Conservation (phyloP, 75 land plant genomes). For the Selaginella moellendorffii region DNA sequence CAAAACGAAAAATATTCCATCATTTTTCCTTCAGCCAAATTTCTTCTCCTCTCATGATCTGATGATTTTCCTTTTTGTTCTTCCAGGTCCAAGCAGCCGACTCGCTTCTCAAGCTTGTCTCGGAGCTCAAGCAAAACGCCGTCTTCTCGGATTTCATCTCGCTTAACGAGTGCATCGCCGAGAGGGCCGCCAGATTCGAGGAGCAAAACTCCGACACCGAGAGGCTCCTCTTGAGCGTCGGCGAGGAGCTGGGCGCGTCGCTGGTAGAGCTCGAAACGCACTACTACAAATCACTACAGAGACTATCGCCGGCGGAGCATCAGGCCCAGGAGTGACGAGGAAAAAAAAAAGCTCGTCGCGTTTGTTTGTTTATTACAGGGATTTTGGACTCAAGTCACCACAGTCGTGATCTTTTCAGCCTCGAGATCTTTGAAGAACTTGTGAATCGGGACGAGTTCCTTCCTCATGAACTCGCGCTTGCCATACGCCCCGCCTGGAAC, state of each 20-base stretch:
- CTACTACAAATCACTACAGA: neutral
- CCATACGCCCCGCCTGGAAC: no score
- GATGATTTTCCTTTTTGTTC: neutral
- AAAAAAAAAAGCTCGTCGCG: no score
- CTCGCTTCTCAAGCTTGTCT: conserved; percentile 48
- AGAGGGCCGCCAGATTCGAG: neutral
- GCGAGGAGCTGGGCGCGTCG: neutral
- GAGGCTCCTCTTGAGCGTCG: neutral
- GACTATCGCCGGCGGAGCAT: no score
- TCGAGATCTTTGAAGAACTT: no score
- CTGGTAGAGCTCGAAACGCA: neutral
- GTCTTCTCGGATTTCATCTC: neutral
- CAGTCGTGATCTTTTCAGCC: no score
- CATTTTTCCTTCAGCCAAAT: neutral
- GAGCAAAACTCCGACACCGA: neutral
- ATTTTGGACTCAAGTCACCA: no score
- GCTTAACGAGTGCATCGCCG: neutral
- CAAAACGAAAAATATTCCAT: neutral
- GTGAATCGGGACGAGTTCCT: no score
- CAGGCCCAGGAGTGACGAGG: no score
- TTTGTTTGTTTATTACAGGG: no score
- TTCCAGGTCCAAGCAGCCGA: conserved; percentile 89
- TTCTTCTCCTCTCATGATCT: neutral
- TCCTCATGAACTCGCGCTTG: no score
- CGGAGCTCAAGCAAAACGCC: conserved; percentile 6